Base-by-base conservation (phyloP, 352 stramenopile species). In the Globisporangium orthogonon region DNA sequence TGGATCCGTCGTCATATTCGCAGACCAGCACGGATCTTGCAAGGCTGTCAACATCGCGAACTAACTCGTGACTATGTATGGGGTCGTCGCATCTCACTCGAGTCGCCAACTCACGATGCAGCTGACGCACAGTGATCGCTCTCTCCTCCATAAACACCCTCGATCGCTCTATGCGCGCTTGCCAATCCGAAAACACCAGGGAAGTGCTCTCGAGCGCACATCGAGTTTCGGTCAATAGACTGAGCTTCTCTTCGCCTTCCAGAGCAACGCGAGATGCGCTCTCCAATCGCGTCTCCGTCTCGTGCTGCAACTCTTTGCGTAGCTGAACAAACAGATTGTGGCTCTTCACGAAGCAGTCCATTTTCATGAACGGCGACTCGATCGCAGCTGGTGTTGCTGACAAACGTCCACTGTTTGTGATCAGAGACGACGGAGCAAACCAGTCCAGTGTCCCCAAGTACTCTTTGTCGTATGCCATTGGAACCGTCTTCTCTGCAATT, bases 271-370 rank as follows among this genome's bases (percentile, higher is more conserved):
- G 57, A 0, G 51, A 59, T 14, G 62, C 58, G 56, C 58, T 54
- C 35, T 74, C 63, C 5, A 53, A 51, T 18, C 70, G 70, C 30
- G 60, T 45, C 18, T 55, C 64, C 11, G 64, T 54, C 43, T 83
- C 73, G 14, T 29, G 18, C 50, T 67, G 35, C 9, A 83, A 31
- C 23, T 83, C 73, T 18, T 55, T 57, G 6, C 73, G 63, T 30
- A 83, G 15, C 15, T 71, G 62, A 29, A 61, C 54, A 54, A 78
- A 78, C 14, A 83, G 50, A 31, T 66, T 65, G 29, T 83, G 73
- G 1, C 56, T 58, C 56, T 73, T 69, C 9, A 68, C 37, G 17
- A 77, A 78, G 40, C 74, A 65, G 47, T 81, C 73, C 45, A 79
- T 51, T 37, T 67, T 74, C 61, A 78, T 65, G 49, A 56, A 63